A percentile compares a stretch with the other conserved stretches of the same genome.
Conservation (phyloP, 495 filamentous ascomycete species). For the Penicillium roqueforti region DNA sequence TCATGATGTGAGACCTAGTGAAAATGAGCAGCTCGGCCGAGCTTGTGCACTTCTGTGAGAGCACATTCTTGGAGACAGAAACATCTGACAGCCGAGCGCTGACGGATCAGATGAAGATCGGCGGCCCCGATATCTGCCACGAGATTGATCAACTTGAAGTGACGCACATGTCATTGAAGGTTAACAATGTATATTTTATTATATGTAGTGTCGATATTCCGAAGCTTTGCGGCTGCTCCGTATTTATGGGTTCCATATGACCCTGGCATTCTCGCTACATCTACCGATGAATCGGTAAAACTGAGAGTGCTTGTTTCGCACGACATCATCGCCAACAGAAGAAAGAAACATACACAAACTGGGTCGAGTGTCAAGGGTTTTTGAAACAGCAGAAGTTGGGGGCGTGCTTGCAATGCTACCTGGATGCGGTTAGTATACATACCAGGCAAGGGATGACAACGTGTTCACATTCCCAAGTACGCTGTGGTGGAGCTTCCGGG, state of each 20-base stretch:
- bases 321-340: neutral
- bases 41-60: slow-evolving; percentile 13
- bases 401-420: neutral
- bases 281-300: neutral
- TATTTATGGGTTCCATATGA: no score
- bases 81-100: slow-evolving; percentile 13
- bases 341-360: neutral
- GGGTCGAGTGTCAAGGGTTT: neutral
- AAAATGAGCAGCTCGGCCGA: neutral
- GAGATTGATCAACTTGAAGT: neutral
- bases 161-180: neutral
- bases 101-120: slow-evolving; percentile 25
- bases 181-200: neutral
- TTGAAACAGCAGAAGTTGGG: neutral
- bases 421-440: slow-evolving; percentile 3
- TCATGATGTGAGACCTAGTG: slow-evolving; percentile 2
- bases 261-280: neutral
- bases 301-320: neutral
- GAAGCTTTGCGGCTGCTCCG: neutral
- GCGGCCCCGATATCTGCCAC: slow-evolving; percentile 10
- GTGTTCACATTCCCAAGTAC: slow-evolving; percentile 11
- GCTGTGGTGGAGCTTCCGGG: neutral
- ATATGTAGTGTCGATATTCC: neutral
- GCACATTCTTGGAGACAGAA: slow-evolving; percentile 15
- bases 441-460: slow-evolving; percentile 5